Evolutionary conservation across 371 early-diverging fungal genomes (phyloP), one percentile per base, ranked within the genome.

Genomic region (Cladochytrium tenue): DNA sequence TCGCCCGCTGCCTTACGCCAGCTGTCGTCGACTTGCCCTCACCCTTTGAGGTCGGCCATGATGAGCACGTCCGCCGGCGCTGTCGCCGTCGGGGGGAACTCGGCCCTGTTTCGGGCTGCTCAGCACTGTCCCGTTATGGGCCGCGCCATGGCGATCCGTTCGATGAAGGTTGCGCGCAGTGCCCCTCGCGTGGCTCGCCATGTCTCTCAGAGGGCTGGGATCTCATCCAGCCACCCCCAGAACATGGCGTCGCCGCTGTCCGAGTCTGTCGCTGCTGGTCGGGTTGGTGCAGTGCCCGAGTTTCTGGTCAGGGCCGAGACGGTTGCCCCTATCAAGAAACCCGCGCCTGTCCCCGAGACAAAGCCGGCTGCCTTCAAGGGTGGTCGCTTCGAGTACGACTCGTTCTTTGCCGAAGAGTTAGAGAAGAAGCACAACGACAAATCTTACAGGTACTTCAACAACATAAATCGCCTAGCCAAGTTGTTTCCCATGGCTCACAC

Each of bases 401-500:
- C 77, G 55, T 84, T 90, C 68, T 96, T 93, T 76, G 78, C 86
- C 63, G 72, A 75, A 30, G 91, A 94, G 81, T 75, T 98, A 56
- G 91, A 94, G 30, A 93, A 93, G 87, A 98, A 98, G 81, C 95
- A 94, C 75, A 80, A 88, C 69, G 97, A 98, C 88, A 92, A 94
- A 85, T 89, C 89, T 73, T 98, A 98, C 83, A 92, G 98, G 69
- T 96, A 95, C 81, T 97, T 98, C 77, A 97, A 98, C 89, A 96
- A 96, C 87, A 96, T 98, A 86, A 98, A 96, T 78, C 93, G 98
- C 32, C 82, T 98, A 30, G 98, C 98, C 2, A 79, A 90, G 76
- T 81, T 88, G 68, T 97, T 89, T 76, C 98, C 98, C 51, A 85
- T 81, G 58, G 98, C 98, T 32, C 97, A 96, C 80, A 94, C 96